phyloP scores from a whole-genome alignment of 306 rosid genomes.

The Dalbergia cochinchinensis region DNA sequence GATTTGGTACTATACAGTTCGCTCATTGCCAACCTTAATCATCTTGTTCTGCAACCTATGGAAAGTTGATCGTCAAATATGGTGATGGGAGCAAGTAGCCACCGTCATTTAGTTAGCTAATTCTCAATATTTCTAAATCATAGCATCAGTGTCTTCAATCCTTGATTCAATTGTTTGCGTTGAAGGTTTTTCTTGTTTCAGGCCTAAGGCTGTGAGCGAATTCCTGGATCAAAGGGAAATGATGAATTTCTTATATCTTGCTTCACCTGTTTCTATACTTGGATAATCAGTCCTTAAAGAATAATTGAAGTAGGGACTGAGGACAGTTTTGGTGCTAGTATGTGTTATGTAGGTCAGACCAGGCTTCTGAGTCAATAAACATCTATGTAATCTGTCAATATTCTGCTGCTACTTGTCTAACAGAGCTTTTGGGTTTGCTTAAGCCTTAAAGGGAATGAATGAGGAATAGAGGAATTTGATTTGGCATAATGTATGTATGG shows the following conservation, averaged over 20 bases:
- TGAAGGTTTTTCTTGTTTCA: conserved; percentile 10
- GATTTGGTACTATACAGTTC: not conserved
- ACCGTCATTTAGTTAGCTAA: not conserved
- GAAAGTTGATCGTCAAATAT: conserved; percentile 9
- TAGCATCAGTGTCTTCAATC: not conserved
- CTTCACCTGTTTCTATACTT: not conserved
- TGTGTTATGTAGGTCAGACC: not conserved
- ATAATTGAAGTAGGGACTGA: not conserved
- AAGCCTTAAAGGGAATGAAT: not conserved
- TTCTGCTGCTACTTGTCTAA: not conserved
- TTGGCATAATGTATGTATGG: not conserved
- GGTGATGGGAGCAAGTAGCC: not conserved
- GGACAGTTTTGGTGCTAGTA: not conserved
- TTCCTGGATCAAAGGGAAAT: not conserved
- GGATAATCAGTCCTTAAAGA: conserved; percentile 14
- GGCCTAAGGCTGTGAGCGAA: not conserved
- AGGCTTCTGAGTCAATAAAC: not conserved
- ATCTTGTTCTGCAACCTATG: not conserved
- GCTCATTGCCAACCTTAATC: not conserved
- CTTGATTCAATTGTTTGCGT: not conserved
- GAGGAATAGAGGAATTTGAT: not conserved
- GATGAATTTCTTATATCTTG: not conserved
- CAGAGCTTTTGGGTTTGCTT: not conserved
- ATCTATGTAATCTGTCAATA: not conserved
- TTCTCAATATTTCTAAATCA: not conserved